These are phyloP conservation scores for Geranium incanum DNA, from an alignment of 441 rosid species.

Conservation along the genomic window DNA sequence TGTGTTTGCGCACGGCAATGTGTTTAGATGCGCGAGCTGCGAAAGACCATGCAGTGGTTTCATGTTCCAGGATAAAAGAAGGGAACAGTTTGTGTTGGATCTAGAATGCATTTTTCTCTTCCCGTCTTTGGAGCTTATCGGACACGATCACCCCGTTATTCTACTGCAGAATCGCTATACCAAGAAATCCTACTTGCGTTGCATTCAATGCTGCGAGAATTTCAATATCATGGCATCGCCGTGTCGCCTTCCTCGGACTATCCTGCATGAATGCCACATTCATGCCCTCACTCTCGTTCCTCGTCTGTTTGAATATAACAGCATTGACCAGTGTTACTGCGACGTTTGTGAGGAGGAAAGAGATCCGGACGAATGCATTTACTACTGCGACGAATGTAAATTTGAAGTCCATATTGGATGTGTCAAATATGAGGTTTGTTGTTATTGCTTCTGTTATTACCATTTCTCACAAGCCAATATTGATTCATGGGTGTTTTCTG, in stretches of 20 bases:
- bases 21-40: neutral
- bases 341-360: slow-evolving; percentile 21
- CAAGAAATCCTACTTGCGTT: neutral
- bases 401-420: slow-evolving; percentile 10
- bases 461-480: too few species aligned
- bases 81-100: neutral
- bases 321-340: slow-evolving; percentile 17
- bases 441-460: too few species aligned
- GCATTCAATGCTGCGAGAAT: slow-evolving; percentile 12
- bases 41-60: neutral
- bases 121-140: neutral
- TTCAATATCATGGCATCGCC: neutral
- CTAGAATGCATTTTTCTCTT: neutral
- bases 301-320: neutral
- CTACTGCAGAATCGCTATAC: neutral
- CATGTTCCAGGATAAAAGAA: neutral
- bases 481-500: neutral
- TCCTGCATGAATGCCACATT: neutral
- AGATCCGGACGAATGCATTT: slow-evolving; percentile 6
- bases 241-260: neutral
- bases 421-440: slow-evolving; percentile 14
- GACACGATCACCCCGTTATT: neutral
- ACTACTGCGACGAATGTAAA: neutral
- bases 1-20: neutral
- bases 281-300: slow-evolving; percentile 16